Percentiles rank a stretch among this genome's conserved stretches.
Conservation (phyloP, 352 stramenopile genomes). For the Hyaloperonospora brassicae region DNA sequence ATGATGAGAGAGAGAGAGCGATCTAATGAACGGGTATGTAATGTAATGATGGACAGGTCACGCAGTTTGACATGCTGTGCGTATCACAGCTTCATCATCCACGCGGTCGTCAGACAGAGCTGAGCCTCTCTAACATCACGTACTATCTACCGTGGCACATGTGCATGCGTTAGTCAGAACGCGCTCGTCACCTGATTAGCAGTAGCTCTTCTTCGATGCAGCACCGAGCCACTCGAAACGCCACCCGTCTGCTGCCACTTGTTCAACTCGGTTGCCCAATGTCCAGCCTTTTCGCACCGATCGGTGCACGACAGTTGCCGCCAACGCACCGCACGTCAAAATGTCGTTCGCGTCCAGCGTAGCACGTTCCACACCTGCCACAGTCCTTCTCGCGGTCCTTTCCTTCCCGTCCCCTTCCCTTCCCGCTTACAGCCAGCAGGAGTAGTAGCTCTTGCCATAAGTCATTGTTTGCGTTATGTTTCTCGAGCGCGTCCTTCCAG, state of each 20-base stretch:
- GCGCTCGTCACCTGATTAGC: neutral
- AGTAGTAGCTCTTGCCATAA: neutral
- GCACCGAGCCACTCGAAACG: neutral
- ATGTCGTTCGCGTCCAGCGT: slow-evolving; percentile 18
- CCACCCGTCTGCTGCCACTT: too few relatives aligned
- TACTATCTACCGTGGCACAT: too few relatives aligned
- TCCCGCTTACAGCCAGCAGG: neutral
- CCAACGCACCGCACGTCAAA: neutral
- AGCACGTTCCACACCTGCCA: slow-evolving; percentile 11
- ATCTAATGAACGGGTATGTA: too few relatives aligned
- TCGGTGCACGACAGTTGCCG: neutral
- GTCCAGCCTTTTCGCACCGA: neutral
- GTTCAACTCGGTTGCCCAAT: too few relatives aligned
- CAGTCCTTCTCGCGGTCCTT: slow-evolving; percentile 1
- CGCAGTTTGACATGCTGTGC: too few relatives aligned
- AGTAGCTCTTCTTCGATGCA: neutral
- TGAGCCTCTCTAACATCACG: too few relatives aligned
- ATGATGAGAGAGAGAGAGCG: too few relatives aligned
- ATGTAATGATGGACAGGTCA: too few relatives aligned
- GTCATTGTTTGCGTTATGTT: slow-evolving; percentile 11
- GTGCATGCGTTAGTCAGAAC: too few relatives aligned
- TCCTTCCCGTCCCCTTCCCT: slow-evolving; percentile 2
- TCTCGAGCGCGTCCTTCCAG: slow-evolving; percentile 9
- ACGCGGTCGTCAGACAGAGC: too few relatives aligned
- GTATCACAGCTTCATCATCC: too few relatives aligned